Conservation (phyloP, 495 filamentous ascomycete species). For the Penicillium cataractarum region DNA sequence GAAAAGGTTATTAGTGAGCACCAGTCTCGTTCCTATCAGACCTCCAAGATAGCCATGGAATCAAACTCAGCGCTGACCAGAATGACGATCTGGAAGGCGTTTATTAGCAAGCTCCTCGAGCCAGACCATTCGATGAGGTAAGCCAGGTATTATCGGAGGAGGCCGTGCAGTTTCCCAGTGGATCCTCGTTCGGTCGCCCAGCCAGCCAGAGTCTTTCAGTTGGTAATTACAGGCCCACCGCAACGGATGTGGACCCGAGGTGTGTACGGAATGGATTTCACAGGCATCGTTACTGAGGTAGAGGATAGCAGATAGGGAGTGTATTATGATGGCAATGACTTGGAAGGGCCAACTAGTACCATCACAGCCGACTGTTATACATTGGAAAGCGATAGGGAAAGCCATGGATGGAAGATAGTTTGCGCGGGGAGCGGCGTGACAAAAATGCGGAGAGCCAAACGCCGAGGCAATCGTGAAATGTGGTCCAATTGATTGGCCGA, state of each 20-base stretch:
- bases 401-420: not conserved
- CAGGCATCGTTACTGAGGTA: no score
- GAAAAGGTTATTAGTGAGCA: no score
- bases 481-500: constrained; percentile 24
- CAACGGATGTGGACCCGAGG: constrained; percentile 7
- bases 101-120: constrained; percentile 3
- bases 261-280: constrained; percentile 7
- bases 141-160: constrained; percentile 12
- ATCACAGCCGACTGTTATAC: not conserved
- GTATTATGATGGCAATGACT: no score
- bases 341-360: not conserved
- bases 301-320: no score
- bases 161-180: constrained; percentile 13
- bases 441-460: constrained; percentile 24
- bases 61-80: not conserved
- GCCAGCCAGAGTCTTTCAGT: constrained; percentile 33
- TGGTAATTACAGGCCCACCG: constrained; percentile 23
- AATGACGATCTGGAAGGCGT: constrained; percentile 2
- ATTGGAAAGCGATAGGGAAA: not conserved
- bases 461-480: constrained; percentile 27
- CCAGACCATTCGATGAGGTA: constrained; percentile 14
- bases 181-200: constrained; percentile 23
- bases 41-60: not conserved
- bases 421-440: not conserved
- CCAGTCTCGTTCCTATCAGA: not conserved